Percentiles rank a stretch among this genome's conserved stretches.
Evolutionary conservation across 768 basidiomycete species (phyloP).

Genomic region (Trametes maxima): DNA sequence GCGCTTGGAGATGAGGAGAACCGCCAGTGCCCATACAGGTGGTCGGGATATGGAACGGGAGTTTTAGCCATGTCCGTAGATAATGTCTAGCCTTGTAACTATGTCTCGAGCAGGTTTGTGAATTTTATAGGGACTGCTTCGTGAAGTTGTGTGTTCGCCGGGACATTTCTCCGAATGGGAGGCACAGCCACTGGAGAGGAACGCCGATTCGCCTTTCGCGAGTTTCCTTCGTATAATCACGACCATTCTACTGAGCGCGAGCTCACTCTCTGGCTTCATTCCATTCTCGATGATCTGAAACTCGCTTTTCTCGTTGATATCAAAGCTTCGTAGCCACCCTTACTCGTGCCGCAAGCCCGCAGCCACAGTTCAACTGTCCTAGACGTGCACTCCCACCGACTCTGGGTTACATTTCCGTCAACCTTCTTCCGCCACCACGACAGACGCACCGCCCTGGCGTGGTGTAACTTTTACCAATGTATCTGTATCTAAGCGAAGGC

Average conservation of each 20-base stretch:
- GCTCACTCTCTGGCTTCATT: background rate
- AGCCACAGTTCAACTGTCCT: background rate
- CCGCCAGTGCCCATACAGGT: slow-evolving; percentile 16
- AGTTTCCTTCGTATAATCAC: background rate
- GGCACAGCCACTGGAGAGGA: background rate
- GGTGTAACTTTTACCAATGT: slow-evolving; percentile 46
- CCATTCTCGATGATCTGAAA: background rate
- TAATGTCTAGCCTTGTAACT: background rate
- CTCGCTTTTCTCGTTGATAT: background rate
- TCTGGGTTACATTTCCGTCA: background rate
- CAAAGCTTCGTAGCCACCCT: background rate
- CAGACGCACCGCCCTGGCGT: background rate
- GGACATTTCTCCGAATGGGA: background rate
- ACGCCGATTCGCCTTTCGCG: background rate
- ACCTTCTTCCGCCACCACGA: too few relatives aligned
- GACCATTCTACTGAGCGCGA: background rate
- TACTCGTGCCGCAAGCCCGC: background rate
- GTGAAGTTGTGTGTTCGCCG: too few relatives aligned
- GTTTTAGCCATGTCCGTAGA: background rate
- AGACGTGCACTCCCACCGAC: background rate
- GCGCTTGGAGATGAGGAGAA: slow-evolving; percentile 28
- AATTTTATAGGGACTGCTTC: background rate
- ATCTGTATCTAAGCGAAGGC: slow-evolving; percentile 68
- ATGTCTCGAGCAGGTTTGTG: background rate
- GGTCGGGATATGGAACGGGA: slow-evolving; percentile 1